These are phyloP conservation scores for Ophiocordyceps robertsii DNA, from an alignment of 2,329 filamentous ascomycete species.

Conservation along the genomic window DNA sequence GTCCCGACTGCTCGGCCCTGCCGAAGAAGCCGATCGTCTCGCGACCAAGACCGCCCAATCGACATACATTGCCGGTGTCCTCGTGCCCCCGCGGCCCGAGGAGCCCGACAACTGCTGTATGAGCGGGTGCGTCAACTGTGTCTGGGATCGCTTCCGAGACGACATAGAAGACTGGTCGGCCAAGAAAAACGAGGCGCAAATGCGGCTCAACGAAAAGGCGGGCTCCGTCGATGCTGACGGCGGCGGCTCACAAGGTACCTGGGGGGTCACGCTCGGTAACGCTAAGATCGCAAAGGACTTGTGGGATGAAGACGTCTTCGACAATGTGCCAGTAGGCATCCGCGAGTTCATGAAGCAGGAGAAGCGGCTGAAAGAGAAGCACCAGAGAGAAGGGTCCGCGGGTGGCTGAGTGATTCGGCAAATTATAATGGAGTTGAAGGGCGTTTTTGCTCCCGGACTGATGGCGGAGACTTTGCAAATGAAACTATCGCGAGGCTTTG, in stretches of 20 bases:
- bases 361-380: slow-evolving; percentile 72
- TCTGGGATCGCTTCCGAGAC: slow-evolving; percentile 85
- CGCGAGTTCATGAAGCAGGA: slow-evolving; percentile 96
- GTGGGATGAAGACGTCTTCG: slow-evolving; percentile 58
- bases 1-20: slow-evolving; percentile 60
- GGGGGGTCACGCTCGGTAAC: slow-evolving; percentile 29
- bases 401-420: slow-evolving; percentile 19
- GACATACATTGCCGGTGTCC: slow-evolving; percentile 59
- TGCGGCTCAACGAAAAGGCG: slow-evolving; percentile 24
- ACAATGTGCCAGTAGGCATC: slow-evolving; percentile 78
- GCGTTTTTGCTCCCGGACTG: no score
- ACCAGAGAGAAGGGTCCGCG: slow-evolving; percentile 41
- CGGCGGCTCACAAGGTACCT: slow-evolving; percentile 59
- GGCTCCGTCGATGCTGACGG: slow-evolving; percentile 69
- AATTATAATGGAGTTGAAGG: no score
- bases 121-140: slow-evolving; percentile 95
- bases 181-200: slow-evolving; percentile 49
- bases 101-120: slow-evolving; percentile 99
- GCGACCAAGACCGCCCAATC: slow-evolving; percentile 44
- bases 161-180: slow-evolving; percentile 82
- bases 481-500: no score
- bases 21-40: slow-evolving; percentile 49
- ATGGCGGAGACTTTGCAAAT: no score
- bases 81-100: slow-evolving; percentile 68
- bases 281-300: slow-evolving; percentile 34